phyloP scores from a whole-genome alignment of 148 eudicot species.

The Rhododendron williamsianum region DNA sequence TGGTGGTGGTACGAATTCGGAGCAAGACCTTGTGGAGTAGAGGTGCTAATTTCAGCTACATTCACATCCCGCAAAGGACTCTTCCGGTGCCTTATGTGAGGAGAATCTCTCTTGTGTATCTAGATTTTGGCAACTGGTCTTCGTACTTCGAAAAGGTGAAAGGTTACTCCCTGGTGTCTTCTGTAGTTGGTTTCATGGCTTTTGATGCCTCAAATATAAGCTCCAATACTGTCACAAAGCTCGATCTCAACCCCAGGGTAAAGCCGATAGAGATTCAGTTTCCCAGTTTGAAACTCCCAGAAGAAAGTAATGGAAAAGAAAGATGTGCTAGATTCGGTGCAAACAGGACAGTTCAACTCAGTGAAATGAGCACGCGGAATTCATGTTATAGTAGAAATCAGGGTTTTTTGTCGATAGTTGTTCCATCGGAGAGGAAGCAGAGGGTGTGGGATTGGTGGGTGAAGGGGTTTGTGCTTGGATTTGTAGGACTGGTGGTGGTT shows the following conservation, averaged over 20 bases:
- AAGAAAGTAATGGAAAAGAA: background rate
- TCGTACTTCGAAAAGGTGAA: constrained; percentile 22
- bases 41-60: constrained; percentile 33
- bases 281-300: background rate
- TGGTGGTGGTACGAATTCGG: constrained; percentile 22
- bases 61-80: constrained; percentile 33
- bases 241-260: constrained; percentile 21
- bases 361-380: constrained; percentile 10
- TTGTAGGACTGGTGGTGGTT: constrained; percentile 12
- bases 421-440: constrained; percentile 22
- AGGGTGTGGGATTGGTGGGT: constrained; percentile 7
- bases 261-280: constrained; percentile 22
- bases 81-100: constrained; percentile 33
- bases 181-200: constrained; percentile 31
- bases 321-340: constrained; percentile 30
- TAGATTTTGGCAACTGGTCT: constrained; percentile 42
- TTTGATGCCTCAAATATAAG: constrained; percentile 31
- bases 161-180: constrained; percentile 25
- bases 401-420: constrained; percentile 32
- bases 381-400: constrained; percentile 21
- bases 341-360: constrained; percentile 18
- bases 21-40: constrained; percentile 34
- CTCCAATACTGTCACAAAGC: constrained; percentile 12
- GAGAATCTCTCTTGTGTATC: constrained; percentile 27
- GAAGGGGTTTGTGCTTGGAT: constrained; percentile 22